These are phyloP conservation scores for Tylopilus sp. DNA, from an alignment of 768 basidiomycete species.

Conservation along the genomic window DNA sequence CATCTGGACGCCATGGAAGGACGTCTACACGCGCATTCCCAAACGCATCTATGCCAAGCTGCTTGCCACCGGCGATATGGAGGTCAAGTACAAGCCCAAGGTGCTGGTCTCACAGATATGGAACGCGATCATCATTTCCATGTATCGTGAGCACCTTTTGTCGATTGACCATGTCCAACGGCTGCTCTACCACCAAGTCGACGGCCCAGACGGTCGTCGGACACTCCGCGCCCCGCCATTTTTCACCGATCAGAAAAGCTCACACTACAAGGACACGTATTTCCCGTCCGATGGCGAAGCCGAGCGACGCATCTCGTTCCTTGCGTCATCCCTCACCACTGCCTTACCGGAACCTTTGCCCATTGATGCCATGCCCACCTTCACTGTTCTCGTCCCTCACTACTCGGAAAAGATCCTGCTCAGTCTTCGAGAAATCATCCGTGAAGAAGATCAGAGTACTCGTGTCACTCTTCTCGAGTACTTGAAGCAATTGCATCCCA, in stretches of 20 bases:
- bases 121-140: conserved; percentile 99
- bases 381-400: conserved; percentile 98
- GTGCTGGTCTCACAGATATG: conserved; percentile 98
- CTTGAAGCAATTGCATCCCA: conserved; percentile 94
- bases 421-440: conserved; percentile 95
- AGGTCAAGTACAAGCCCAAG: conserved; percentile 99
- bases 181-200: conserved; percentile 94
- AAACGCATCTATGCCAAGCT: conserved; percentile 98
- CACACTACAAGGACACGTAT: conserved; percentile 73
- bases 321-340: conserved; percentile 95
- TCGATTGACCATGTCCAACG: conserved; percentile 99
- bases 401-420: conserved; percentile 99
- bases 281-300: conserved; percentile 95
- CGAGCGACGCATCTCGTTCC: conserved; percentile 97
- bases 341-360: conserved; percentile 93
- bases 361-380: conserved; percentile 98
- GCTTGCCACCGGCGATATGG: conserved; percentile 95
- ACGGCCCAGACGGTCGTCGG: conserved; percentile 82
- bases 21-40: conserved; percentile 92
- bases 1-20: conserved; percentile 99
- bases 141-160: conserved; percentile 98
- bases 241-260: conserved; percentile 88
- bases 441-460: conserved; percentile 95
- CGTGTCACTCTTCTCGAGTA: conserved; percentile 97
- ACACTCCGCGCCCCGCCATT: conserved; percentile 96